A percentile compares a stretch with the other conserved stretches of the same genome.
Evolutionary conservation across 768 basidiomycete genomes (phyloP).

Genomic region (Phallus indusiatus): DNA sequence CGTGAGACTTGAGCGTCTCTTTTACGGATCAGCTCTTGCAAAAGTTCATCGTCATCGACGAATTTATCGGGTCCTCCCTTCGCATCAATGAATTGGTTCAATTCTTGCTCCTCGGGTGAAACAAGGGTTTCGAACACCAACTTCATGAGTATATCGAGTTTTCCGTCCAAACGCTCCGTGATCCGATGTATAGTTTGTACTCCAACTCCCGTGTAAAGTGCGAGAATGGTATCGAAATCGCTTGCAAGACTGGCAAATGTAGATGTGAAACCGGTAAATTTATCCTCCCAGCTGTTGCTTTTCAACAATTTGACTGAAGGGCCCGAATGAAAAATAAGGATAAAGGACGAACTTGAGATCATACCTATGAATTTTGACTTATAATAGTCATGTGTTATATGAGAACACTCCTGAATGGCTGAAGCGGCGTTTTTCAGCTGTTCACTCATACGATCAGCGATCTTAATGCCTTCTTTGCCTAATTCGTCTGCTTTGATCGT

Average conservation of each 20-base stretch:
- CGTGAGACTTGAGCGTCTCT: not conserved
- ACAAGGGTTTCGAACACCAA: not conserved
- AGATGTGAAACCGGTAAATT: not conserved
- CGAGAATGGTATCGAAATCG: not conserved
- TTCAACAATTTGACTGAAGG: not conserved
- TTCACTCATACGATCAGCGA: not conserved
- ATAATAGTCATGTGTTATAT: not conserved
- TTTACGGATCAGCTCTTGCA: not conserved
- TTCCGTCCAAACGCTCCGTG: not conserved
- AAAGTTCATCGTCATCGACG: not conserved
- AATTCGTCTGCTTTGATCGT: not conserved
- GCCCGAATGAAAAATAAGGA: too few species aligned
- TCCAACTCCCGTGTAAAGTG: not conserved
- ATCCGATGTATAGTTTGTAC: not conserved
- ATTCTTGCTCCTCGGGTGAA: not conserved
- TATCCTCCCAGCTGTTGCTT: not conserved
- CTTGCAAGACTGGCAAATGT: not conserved
- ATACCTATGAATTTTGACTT: not conserved
- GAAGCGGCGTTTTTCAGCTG: not conserved
- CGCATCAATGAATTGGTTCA: not conserved
- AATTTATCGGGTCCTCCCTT: not conserved
- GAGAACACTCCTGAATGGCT: not conserved
- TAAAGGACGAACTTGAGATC: not conserved
- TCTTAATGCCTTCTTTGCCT: not conserved
- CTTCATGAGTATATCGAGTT: not conserved